A percentile compares a stretch with the other conserved stretches of the same genome.
phyloP scores from a whole-genome alignment of 768 basidiomycete genomes.

The Podaxis rugospora region DNA sequence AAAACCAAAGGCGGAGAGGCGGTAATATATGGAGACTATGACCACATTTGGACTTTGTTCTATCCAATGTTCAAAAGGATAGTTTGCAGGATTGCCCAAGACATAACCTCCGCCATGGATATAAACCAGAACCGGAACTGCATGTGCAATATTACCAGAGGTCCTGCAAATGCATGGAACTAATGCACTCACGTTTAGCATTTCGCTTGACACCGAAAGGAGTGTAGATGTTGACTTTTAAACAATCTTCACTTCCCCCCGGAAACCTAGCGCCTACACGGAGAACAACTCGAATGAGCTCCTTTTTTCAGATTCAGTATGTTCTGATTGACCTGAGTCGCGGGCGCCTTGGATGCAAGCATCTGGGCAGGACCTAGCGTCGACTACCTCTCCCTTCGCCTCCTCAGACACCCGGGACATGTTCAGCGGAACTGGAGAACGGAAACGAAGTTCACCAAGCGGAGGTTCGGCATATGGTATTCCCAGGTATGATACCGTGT shows the following conservation, averaged over 20 bases:
- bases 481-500: conserved; percentile 54
- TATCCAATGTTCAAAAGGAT: conserved; percentile 65
- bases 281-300: background rate
- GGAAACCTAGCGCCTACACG: conserved; percentile 49
- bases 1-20: conserved; percentile 61
- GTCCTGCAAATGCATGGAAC: background rate
- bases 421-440: conserved; percentile 49
- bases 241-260: conserved; percentile 62
- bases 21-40: conserved; percentile 64
- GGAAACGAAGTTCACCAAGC: conserved; percentile 44
- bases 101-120: conserved; percentile 54
- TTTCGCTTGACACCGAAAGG: conserved; percentile 42
- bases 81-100: conserved; percentile 57
- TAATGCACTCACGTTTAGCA: conserved; percentile 37
- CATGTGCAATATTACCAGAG: background rate
- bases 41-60: conserved; percentile 59
- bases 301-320: background rate
- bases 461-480: conserved; percentile 60
- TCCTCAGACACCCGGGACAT: conserved; percentile 35
- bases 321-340: background rate
- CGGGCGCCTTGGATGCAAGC: conserved; percentile 55
- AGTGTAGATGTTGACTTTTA: conserved; percentile 63
- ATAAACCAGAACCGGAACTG: conserved; percentile 44
- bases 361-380: conserved; percentile 49
- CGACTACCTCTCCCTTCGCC: conserved; percentile 33